Conservation (phyloP, 106 monocot species). For the Narthecium ossifragum region DNA sequence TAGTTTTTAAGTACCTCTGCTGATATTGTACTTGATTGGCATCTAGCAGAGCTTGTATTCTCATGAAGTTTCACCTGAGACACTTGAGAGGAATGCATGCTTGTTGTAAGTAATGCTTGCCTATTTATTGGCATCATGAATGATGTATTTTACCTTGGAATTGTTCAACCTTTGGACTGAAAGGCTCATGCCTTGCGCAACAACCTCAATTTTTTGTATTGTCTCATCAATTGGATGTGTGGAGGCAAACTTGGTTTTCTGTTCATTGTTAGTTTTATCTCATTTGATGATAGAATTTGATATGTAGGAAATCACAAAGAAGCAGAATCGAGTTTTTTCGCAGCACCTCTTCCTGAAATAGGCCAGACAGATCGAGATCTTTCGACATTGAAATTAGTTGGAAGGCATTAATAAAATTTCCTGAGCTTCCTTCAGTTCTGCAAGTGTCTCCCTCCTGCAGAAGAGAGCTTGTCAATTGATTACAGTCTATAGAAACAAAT, state of each 20-base stretch:
- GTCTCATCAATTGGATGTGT: conserved; percentile 41
- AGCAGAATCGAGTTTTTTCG: too few relatives aligned
- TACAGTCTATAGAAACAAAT: background rate
- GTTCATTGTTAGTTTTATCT: too few relatives aligned
- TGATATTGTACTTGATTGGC: conserved; percentile 39
- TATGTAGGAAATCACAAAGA: too few relatives aligned
- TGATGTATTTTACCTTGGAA: conserved; percentile 27
- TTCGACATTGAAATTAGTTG: conserved; percentile 60
- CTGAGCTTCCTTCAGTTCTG: conserved; percentile 2
- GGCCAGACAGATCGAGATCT: conserved; percentile 56
- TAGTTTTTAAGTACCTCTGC: conserved; percentile 63
- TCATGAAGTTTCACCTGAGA: conserved; percentile 48
- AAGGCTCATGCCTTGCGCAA: conserved; percentile 46
- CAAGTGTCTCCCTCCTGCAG: conserved; percentile 11
- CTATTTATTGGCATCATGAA: too few relatives aligned
- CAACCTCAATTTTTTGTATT: conserved; percentile 49
- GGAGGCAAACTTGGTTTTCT: conserved; percentile 60
- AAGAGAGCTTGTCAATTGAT: background rate
- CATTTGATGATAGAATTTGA: too few relatives aligned
- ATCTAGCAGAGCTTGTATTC: conserved; percentile 25
- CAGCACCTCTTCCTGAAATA: conserved; percentile 53
- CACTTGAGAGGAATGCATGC: background rate
- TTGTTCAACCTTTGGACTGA: conserved; percentile 38
- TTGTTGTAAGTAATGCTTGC: background rate
- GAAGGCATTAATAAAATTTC: conserved; percentile 57